Conservation (phyloP, 2,329 filamentous ascomycete genomes). For the Thyridium curvatum region DNA sequence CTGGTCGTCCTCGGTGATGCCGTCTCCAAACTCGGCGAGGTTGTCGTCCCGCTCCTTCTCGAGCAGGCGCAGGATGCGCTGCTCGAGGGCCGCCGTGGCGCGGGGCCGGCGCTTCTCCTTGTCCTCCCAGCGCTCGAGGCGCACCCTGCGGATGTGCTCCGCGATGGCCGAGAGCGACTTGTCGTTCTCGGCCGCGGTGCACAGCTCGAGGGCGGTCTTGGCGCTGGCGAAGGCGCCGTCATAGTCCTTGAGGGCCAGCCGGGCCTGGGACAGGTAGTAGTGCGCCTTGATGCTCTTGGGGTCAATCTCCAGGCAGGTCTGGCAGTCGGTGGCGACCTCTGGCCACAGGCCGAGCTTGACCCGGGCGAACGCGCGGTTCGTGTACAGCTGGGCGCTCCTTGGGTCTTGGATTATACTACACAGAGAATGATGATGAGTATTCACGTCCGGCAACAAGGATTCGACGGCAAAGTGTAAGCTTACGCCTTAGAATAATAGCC, state of each 20-base stretch:
- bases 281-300: slow-evolving; percentile 70
- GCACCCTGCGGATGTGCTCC: slow-evolving; percentile 67
- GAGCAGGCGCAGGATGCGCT: slow-evolving; percentile 49
- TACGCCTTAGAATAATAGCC: slow-evolving; percentile 67
- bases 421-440: neutral
- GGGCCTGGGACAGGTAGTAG: slow-evolving; percentile 78
- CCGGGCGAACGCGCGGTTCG: slow-evolving; percentile 81
- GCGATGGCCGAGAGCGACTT: slow-evolving; percentile 67
- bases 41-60: slow-evolving; percentile 37
- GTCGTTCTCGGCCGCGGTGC: slow-evolving; percentile 50
- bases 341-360: slow-evolving; percentile 70
- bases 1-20: slow-evolving; percentile 39
- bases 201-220: slow-evolving; percentile 65
- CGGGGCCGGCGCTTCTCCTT: slow-evolving; percentile 57
- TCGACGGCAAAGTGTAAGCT: slow-evolving; percentile 21
- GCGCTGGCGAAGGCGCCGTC: slow-evolving; percentile 69
- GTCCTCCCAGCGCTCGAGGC: slow-evolving; percentile 80
- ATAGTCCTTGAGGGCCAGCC: slow-evolving; percentile 65
- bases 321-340: slow-evolving; percentile 70
- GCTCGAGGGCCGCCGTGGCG: slow-evolving; percentile 51
- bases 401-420: slow-evolving; percentile 72
- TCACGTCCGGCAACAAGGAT: neutral
- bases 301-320: slow-evolving; percentile 64
- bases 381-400: slow-evolving; percentile 73
- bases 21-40: slow-evolving; percentile 22